phyloP scores from a whole-genome alignment of 768 basidiomycete species.

The Collybia mongolica region DNA sequence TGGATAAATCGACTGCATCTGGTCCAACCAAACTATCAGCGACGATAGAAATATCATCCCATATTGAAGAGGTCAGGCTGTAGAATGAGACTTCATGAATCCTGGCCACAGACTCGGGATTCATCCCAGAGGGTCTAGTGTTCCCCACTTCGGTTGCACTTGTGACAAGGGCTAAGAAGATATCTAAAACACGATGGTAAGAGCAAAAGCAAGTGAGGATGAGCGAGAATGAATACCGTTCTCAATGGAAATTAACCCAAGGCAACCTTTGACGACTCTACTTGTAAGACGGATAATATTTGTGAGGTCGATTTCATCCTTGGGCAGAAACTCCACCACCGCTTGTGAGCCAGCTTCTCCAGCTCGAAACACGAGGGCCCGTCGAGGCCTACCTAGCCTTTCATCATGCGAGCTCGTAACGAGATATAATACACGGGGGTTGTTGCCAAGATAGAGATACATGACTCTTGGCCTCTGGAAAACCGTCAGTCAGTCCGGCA shows the following conservation, averaged over 20 bases:
- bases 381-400: constrained; percentile 52
- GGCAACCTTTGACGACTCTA: constrained; percentile 75
- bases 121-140: constrained; percentile 55
- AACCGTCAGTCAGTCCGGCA: neutral
- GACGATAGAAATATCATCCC: constrained; percentile 71
- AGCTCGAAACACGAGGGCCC: constrained; percentile 72
- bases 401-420: constrained; percentile 71
- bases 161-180: constrained; percentile 83
- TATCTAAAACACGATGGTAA: constrained; percentile 44
- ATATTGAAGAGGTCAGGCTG: constrained; percentile 78
- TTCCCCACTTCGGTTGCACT: constrained; percentile 76
- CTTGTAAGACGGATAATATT: constrained; percentile 67
- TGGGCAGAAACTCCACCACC: constrained; percentile 83
- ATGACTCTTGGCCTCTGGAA: constrained; percentile 22
- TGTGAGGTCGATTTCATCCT: constrained; percentile 66
- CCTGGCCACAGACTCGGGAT: constrained; percentile 70
- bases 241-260: constrained; percentile 77
- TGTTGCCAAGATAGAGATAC: constrained; percentile 72
- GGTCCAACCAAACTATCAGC: constrained; percentile 52
- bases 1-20: constrained; percentile 50
- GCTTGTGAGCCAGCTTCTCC: constrained; percentile 59
- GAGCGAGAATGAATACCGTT: constrained; percentile 45
- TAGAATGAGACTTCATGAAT: constrained; percentile 91
- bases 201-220: constrained; percentile 1
- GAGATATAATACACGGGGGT: constrained; percentile 71